phyloP scores from a whole-genome alignment of 352 stramenopile genomes.

The Phytopythium cucurbitacearum region DNA sequence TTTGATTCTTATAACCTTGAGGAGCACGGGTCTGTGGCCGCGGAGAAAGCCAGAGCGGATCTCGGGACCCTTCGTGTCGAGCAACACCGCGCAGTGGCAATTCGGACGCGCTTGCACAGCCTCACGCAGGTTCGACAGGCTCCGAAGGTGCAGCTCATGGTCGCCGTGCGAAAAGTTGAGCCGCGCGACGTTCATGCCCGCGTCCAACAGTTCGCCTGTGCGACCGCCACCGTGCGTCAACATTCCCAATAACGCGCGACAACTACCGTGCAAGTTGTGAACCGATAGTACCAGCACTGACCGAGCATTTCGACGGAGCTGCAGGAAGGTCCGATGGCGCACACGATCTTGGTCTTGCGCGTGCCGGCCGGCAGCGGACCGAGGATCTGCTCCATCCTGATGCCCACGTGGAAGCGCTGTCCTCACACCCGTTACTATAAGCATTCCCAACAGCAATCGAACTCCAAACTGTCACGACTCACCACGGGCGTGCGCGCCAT shows the following conservation, averaged over 20 bases:
- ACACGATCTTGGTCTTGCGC: conserved; percentile 99
- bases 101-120: conserved; percentile 62
- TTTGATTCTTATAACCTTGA: conserved; percentile 24
- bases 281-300: conserved; percentile 14
- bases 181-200: conserved; percentile 97
- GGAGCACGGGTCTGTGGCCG: conserved; percentile 57
- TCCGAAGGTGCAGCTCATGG: conserved; percentile 89
- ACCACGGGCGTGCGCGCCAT: conserved; percentile 33
- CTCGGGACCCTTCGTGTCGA: conserved; percentile 98
- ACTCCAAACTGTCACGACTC: not conserved
- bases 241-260: not conserved
- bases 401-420: conserved; percentile 68
- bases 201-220: conserved; percentile 63
- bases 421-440: not conserved
- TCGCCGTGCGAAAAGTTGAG: conserved; percentile 99
- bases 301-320: conserved; percentile 95
- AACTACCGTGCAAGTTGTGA: not conserved
- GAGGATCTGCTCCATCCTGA: conserved; percentile 70
- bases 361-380: conserved; percentile 34
- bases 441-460: not conserved
- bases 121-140: conserved; percentile 87
- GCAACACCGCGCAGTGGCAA: conserved; percentile 89
- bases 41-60: conserved; percentile 91
- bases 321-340: conserved; percentile 96
- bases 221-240: not conserved